Conservation (phyloP, 163 green algal species). For the Volvox carteri region DNA sequence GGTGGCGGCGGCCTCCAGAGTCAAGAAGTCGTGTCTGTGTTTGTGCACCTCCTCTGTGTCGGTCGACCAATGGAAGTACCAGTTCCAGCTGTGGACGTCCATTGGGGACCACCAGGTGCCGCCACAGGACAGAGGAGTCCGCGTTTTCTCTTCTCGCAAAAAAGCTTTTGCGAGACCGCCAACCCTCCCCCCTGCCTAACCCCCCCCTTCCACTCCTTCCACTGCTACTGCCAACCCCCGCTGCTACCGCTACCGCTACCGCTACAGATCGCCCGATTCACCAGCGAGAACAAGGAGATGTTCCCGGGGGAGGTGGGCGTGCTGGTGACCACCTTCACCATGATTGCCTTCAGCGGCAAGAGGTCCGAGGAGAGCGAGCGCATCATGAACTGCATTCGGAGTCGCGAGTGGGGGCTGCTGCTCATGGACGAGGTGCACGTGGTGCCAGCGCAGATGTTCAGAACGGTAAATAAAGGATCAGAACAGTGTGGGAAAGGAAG, state of each 20-base stretch:
- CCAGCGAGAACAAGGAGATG: slow-evolving; percentile 87
- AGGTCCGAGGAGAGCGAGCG: slow-evolving; percentile 83
- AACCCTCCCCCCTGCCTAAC: no score
- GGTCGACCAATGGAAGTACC: slow-evolving; percentile 97
- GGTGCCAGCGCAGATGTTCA: slow-evolving; percentile 96
- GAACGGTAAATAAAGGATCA: slow-evolving; percentile 86
- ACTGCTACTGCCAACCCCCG: no score
- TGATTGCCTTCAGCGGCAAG: slow-evolving; percentile 92
- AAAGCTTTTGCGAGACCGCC: no score
- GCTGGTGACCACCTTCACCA: slow-evolving; percentile 97
- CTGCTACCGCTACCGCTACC: no score
- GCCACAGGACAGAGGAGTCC: no score
- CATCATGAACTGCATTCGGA: slow-evolving; percentile 86
- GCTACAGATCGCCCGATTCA: slow-evolving; percentile 83
- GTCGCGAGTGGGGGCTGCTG: slow-evolving; percentile 96
- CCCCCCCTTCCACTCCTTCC: no score
- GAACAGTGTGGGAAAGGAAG: no score
- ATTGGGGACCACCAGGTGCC: slow-evolving; percentile 71
- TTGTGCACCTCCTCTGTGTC: slow-evolving; percentile 89
- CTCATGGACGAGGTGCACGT: slow-evolving; percentile 99
- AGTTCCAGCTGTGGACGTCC: slow-evolving; percentile 98
- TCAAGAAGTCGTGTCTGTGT: slow-evolving; percentile 92
- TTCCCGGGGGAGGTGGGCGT: slow-evolving; percentile 82
- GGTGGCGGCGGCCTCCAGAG: slow-evolving; percentile 91
- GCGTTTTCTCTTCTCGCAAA: no score